Base-by-base conservation (phyloP, 495 filamentous ascomycete genomes). In the Neohortaea acidophila region DNA sequence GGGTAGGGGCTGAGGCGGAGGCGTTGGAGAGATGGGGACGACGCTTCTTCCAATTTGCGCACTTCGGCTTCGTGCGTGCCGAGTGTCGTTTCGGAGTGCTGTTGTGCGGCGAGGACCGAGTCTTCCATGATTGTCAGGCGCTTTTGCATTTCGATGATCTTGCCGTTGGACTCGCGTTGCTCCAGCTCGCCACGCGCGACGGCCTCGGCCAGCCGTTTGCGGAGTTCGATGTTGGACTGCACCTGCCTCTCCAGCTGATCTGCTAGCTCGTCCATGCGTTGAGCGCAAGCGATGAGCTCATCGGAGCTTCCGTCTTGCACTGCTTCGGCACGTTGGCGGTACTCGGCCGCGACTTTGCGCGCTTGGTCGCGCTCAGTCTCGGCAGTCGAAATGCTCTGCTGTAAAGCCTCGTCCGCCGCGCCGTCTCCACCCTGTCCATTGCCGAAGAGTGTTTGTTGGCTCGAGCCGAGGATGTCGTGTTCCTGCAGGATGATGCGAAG, bases 31-130 rank as follows among this genome's bases (percentile, higher is more conserved):
- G 92, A 81, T 2, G 64, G 62, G 56, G 68, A 81, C 52, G 91
- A 81, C 44, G 67, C 79, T 34, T 91, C 84, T 44, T 78, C 73
- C 29, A 97, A 57, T 14, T 64, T 57, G 6, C 69, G 63, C 23
- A 92, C 65, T 55, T 94, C 84, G 21, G 94, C 84, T 57, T 96
- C 89, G 52, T 94, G 82, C 34, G 70, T 72, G 33, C 69, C 50
- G 51, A 94, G 74, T 22, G 72, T 72, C 41, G 89, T 85, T 60
- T 97, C 89, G 13, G 83, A 84, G 24, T 77, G 63, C 32, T 84
- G 79, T 58, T 96, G 89, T 1, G 89, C 85, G 12, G 69, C 58
- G 36, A 93, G 63, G 12, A 96, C 69, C 41, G 73, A 72, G 43
- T 97, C 89, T 57, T 97, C 89, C 18, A 93, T 66, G 11, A 64